Evolutionary conservation across 2,329 filamentous ascomycete species (phyloP), one percentile per base, ranked within the genome.

Genomic region (Dothiorella sarmentorum): DNA sequence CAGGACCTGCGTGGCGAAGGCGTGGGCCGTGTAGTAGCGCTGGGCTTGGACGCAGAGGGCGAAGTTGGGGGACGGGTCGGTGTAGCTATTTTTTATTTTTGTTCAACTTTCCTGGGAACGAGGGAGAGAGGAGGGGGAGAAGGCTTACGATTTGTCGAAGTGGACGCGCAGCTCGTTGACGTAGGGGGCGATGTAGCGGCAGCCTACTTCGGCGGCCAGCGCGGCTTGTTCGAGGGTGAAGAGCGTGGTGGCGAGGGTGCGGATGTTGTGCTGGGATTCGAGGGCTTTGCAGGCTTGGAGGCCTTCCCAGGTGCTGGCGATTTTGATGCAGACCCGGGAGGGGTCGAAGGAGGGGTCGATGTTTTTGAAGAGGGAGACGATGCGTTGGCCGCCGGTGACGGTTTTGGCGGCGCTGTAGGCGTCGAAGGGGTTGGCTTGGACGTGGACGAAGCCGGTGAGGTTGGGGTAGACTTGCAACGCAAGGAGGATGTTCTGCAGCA

Each of bases 91-190:
- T 31, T n/a, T n/a, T n/a, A n/a, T n/a, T n/a, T n/a, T n/a, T n/a
- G n/a, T n/a, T n/a, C n/a, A n/a, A n/a, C n/a, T n/a, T n/a, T n/a
- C n/a, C n/a, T n/a, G n/a, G n/a, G n/a, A n/a, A n/a, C n/a, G n/a
- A 6, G 35, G 35, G 35, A 6, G 7, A 38, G 18, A 4, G 20
- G 18, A 15, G 18, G 7, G 2, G 4, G 4, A 10, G 38, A 15
- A 20, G 6, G 55, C 49, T 4, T 29, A 56, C 59, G 56, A 56
- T 17, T 58, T 38, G 2, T 63, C 57, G n/a, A 65, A 65, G 64
- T 87, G 84, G 4, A 85, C 85, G 62, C 80, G 81, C 38, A 88
- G 72, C 63, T 87, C 84, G 65, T 87, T 86, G 27, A 88, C 82
- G 61, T 86, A 79, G 0, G 85, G 85, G 0, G 85, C 83, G 42